Evolutionary conservation across 495 filamentous ascomycete species (phyloP), one percentile per base, ranked within the genome.

Genomic region (Talaromyces liani): DNA sequence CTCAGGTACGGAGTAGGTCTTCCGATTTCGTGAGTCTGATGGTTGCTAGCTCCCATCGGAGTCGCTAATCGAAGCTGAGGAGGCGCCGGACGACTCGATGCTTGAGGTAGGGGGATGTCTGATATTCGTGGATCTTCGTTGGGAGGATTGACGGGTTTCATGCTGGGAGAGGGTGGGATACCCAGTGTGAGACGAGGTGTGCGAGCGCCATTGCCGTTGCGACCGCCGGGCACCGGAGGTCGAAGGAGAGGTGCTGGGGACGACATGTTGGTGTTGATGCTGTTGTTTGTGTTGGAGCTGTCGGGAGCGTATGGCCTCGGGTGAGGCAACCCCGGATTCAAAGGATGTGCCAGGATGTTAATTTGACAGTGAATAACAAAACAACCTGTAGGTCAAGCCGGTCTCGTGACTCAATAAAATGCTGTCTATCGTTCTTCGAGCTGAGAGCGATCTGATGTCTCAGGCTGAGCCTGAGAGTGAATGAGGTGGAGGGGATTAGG

Each of bases 151-250:
- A 82, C 84, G 4, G 91, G 90, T 74, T 91, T 88, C 62, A 79
- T 85, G 76, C 83, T 92, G 54, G 91, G 88, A 25, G 91, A 93
- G 2, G 88, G 88, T 33, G 92, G 92, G 34, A 97, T 97, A 22
- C 91, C 89, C 57, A 97, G 82, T 33, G 91, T 92, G 57, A 97
- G 81, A 68, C 91, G 87, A 22, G 92, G 92, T 49, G 87, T 79
- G 71, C 89, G 82, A 25, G 82, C 76, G 62, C 84, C 85, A 67
- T 81, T 77, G 61, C 82, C 83, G 63, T 77, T 79, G 72, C 88
- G 87, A 68, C 81, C 81, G 64, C 91, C 90, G 29, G 89, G 88
- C 62, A 95, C 87, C 62, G 91, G 90, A 45, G 92, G 91, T 53
- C 92, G 89, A 39, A 93, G 85, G 59, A 96, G 84, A 58, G 92